Evolutionary conservation across 2,329 filamentous ascomycete genomes (phyloP).

Genomic region (Sarocladiaceae sp.): DNA sequence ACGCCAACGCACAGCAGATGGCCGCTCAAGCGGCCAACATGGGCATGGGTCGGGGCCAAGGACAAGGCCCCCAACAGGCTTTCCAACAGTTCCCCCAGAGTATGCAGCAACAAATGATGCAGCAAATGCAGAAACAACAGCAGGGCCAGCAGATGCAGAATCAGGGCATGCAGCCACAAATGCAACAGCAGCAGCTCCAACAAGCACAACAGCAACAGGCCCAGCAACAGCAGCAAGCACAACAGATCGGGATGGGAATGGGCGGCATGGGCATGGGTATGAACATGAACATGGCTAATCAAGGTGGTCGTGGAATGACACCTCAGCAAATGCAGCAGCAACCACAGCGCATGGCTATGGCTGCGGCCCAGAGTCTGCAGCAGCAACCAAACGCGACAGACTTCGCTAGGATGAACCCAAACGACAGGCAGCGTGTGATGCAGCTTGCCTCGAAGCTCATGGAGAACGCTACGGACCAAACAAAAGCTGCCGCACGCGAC

Average conservation of each 20-base stretch:
- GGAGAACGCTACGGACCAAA: conserved; percentile 33
- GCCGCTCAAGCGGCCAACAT: conserved; percentile 33
- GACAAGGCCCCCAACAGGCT: conserved; percentile 42
- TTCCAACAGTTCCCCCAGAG: conserved; percentile 54
- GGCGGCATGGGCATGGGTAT: conserved; percentile 25
- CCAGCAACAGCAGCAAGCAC: conserved; percentile 13
- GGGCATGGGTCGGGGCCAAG: conserved; percentile 44
- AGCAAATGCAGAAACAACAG: conserved; percentile 21
- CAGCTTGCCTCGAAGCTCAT: conserved; percentile 38
- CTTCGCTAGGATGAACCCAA: conserved; percentile 31
- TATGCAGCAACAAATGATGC: conserved; percentile 39
- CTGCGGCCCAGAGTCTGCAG: conserved; percentile 26
- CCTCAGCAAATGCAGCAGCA: conserved; percentile 25
- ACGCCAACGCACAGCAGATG: conserved; percentile 31
- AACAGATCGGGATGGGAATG: conserved; percentile 20
- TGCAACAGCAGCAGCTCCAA: conserved; percentile 36
- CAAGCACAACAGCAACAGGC: conserved; percentile 19
- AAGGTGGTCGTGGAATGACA: conserved; percentile 33
- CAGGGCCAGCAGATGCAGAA: conserved; percentile 38
- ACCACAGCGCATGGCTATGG: conserved; percentile 24
- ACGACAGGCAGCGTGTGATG: conserved; percentile 39
- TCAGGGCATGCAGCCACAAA: conserved; percentile 51
- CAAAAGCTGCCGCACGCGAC: conserved; percentile 30
- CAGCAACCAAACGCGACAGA: conserved; percentile 17
- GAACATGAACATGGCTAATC: conserved; percentile 33